Evolutionary conservation across 352 stramenopile genomes (phyloP), one percentile per base, ranked within the genome.

Genomic region (Blastocystis sp.): DNA sequence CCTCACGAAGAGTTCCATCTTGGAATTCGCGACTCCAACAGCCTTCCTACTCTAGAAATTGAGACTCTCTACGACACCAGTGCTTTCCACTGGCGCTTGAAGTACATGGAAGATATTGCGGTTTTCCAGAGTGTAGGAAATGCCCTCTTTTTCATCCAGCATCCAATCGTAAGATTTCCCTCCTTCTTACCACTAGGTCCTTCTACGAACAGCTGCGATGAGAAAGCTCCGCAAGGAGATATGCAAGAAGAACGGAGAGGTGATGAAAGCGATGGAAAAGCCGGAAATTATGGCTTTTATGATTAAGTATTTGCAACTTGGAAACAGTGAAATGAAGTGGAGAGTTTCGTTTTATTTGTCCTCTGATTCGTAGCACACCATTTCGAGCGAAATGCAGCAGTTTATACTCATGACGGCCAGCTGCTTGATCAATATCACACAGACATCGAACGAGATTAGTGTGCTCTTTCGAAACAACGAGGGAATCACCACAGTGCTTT

Each of bases 381-480:
- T 85, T 13, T 50, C 73, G 13, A 24, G 3, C 4, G 73, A 85
- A 26, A 85, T 66, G 7, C 47, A 65, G 30, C 73, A 85, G 55
- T 65, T 85, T 13, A 24, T 85, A 6, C 73, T 68, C 0, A 64
- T 85, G 50, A 43, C 73, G 3, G 73, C 73, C 2, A 55, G 47
- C 18, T 85, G 73, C 68, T 16, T 85, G 50, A 26, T 85, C 43
- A 85, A 85, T 37, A 24, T 50, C 18, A 85, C 73, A n/a, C 73
- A 85, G n/a, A 45, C 20, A 16, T 66, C 73, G 0, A 50, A 26
- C 8, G 9, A 18, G 3, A 43, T 85, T 37, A 66, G 43, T n/a
- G 37, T 13, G 3, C 30, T 85, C 5, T 68, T 85, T n/a, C 73
- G 73, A 50, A 55, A 64, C 0, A 85, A 18, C 56, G 73, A 85